A percentile compares a stretch with the other conserved stretches of the same genome.
phyloP scores from a whole-genome alignment of 2,329 filamentous ascomycete genomes.

The Orbilia blumenaviensis region DNA sequence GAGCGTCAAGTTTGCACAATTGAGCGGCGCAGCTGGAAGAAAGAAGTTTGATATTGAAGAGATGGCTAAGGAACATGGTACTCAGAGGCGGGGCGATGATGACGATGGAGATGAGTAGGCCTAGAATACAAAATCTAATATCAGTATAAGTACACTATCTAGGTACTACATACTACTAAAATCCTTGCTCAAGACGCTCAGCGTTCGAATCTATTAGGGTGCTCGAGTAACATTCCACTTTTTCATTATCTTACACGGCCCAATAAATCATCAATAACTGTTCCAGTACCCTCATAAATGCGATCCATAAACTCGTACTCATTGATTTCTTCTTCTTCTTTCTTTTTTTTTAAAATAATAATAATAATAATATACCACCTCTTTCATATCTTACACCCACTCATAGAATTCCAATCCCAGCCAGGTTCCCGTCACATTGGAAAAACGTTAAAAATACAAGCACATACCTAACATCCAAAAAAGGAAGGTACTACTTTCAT shows the following conservation, averaged over 20 bases:
- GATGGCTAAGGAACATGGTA: conserved; percentile 70
- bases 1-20: conserved; percentile 87
- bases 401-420: not conserved
- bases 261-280: no score
- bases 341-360: not conserved
- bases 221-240: not conserved
- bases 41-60: conserved; percentile 87
- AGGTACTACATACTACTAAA: no score
- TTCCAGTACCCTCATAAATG: no score
- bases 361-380: no score
- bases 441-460: not conserved
- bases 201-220: not conserved
- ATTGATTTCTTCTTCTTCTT: no score
- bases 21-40: conserved; percentile 78
- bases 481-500: not conserved
- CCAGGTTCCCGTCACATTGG: not conserved
- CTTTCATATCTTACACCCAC: conserved; percentile 1
- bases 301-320: no score
- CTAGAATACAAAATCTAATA: not conserved
- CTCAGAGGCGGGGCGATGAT: not conserved
- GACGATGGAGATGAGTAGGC: conserved; percentile 51
- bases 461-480: not conserved
- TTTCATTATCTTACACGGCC: not conserved
- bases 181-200: not conserved
- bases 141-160: no score